Percentiles rank a stretch among this genome's conserved stretches.
phyloP scores from a whole-genome alignment of 768 basidiomycete genomes.

The Mycena galopus region DNA sequence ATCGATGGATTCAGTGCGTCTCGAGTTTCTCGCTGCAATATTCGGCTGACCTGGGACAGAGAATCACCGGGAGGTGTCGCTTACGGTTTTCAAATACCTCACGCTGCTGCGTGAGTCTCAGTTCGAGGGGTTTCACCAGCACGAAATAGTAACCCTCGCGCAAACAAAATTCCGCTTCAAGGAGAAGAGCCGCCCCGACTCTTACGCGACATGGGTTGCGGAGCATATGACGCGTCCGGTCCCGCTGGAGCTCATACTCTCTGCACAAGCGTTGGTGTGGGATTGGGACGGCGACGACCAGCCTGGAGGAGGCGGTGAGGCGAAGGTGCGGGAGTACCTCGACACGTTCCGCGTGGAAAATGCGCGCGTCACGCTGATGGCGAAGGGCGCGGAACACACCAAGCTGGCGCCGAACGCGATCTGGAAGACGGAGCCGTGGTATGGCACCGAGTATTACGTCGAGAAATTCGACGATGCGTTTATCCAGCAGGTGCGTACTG shows the following conservation, averaged over 20 bases:
- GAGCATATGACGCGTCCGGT: constrained; percentile 85
- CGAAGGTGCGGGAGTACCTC: constrained; percentile 72
- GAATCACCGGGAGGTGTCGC: constrained; percentile 79
- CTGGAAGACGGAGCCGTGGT: constrained; percentile 91
- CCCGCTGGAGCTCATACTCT: constrained; percentile 81
- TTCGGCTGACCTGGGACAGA: constrained; percentile 56
- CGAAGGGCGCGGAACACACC: constrained; percentile 74
- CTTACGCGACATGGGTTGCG: constrained; percentile 82
- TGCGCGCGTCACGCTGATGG: constrained; percentile 83
- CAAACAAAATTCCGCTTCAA: constrained; percentile 86
- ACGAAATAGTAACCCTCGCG: constrained; percentile 80
- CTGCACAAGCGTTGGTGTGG: constrained; percentile 77
- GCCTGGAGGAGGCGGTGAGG: constrained; percentile 52
- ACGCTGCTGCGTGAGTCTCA: constrained; percentile 72
- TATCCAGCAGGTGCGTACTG: constrained; percentile 59
- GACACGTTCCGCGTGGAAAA: constrained; percentile 68
- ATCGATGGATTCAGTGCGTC: constrained; percentile 86
- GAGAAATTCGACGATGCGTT: constrained; percentile 76
- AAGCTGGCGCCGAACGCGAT: constrained; percentile 56
- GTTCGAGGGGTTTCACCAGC: constrained; percentile 76
- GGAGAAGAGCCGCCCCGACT: constrained; percentile 85
- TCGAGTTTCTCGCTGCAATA: neutral
- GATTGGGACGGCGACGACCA: constrained; percentile 74
- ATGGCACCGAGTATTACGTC: constrained; percentile 90
- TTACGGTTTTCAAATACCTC: constrained; percentile 84